These are phyloP conservation scores for Lipomyces orientalis DNA, from an alignment of 805 yeast species.

Conservation along the genomic window DNA sequence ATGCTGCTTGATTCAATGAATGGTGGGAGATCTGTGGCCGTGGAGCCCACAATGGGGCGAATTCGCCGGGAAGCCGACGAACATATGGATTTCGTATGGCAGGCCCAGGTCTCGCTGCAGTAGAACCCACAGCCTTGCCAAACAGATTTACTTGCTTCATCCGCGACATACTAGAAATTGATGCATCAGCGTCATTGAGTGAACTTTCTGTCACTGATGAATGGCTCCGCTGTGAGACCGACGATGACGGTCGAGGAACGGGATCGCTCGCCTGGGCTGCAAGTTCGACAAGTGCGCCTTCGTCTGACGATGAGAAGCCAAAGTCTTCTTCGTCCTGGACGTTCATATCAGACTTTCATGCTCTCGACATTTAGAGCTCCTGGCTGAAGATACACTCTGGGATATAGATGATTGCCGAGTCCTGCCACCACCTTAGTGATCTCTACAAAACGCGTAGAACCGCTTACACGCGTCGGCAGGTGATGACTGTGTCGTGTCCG, in stretches of 20 bases:
- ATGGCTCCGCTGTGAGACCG: background rate
- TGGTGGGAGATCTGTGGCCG: constrained; percentile 46
- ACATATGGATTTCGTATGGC: constrained; percentile 11
- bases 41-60: constrained; percentile 19
- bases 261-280: background rate
- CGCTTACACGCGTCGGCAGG: too few relatives aligned
- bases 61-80: constrained; percentile 8
- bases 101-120: background rate
- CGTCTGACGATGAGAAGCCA: constrained; percentile 10
- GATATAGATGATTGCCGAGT: too few relatives aligned
- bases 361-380: background rate
- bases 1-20: constrained; percentile 49
- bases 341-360: constrained; percentile 2
- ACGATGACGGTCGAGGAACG: background rate
- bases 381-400: background rate
- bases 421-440: too few relatives aligned
- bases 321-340: constrained; percentile 7
- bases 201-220: background rate
- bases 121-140: constrained; percentile 8
- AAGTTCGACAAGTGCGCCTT: background rate
- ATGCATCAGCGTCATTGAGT: background rate
- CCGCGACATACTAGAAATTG: background rate
- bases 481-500: too few relatives aligned
- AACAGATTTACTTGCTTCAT: constrained; percentile 6
- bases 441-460: too few relatives aligned